A percentile compares a stretch with the other conserved stretches of the same genome.
phyloP scores from a whole-genome alignment of 495 filamentous ascomycete genomes.

The Penicillium psychrofluorescens region DNA sequence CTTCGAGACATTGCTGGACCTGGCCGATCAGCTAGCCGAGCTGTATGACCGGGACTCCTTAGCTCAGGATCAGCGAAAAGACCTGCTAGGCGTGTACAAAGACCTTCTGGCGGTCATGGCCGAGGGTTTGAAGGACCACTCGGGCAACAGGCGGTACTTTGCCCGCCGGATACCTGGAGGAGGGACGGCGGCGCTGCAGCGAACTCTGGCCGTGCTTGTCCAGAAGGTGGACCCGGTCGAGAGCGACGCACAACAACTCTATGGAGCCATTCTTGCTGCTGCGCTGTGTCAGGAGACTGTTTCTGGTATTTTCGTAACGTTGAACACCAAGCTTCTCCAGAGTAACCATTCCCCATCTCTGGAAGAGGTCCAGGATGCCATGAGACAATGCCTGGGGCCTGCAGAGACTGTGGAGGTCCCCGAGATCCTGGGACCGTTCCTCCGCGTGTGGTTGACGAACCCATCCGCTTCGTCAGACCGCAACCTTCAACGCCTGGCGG shows the following conservation, averaged over 20 bases:
- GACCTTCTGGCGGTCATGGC: conserved; percentile 63
- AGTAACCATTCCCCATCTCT: conserved; percentile 4
- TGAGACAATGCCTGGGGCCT: conserved; percentile 29
- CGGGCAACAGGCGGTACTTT: conserved; percentile 85
- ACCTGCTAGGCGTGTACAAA: conserved; percentile 63
- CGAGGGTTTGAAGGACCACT: conserved; percentile 69
- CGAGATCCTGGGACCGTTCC: conserved; percentile 31
- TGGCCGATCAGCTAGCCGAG: conserved; percentile 60
- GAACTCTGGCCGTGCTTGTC: conserved; percentile 53
- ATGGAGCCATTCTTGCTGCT: conserved; percentile 78
- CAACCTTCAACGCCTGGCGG: conserved; percentile 21
- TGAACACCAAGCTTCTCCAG: conserved; percentile 20
- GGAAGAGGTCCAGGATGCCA: conserved; percentile 18
- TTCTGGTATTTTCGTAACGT: conserved; percentile 34
- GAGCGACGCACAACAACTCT: conserved; percentile 65
- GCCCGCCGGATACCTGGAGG: conserved; percentile 61
- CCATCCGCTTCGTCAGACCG: conserved; percentile 17
- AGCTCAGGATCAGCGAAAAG: conserved; percentile 50
- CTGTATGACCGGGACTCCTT: conserved; percentile 54
- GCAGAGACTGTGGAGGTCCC: conserved; percentile 36
- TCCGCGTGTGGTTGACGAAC: conserved; percentile 35
- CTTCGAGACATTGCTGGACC: conserved; percentile 65
- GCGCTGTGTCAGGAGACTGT: conserved; percentile 69
- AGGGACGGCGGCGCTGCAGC: conserved; percentile 70
- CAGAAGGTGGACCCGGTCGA: conserved; percentile 44